Base-by-base conservation (phyloP, 148 eudicot genomes). In the Vaccinium corymbosum region DNA sequence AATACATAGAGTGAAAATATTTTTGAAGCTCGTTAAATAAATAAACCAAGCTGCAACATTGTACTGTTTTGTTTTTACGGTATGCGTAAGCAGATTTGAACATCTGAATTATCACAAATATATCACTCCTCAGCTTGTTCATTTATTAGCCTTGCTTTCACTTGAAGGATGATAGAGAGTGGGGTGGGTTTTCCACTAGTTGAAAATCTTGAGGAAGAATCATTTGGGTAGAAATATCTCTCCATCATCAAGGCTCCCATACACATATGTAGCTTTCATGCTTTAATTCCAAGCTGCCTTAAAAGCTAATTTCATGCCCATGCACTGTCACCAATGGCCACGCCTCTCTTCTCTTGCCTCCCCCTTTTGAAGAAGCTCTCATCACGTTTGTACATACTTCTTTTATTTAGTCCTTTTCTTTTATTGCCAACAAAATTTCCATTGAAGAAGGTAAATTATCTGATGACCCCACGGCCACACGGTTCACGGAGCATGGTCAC, bases 261-360 rank as follows among this genome's bases (percentile, higher is more conserved):
- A 5, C 46, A 66, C 49, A 71, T 38, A 29, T 14, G 61, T 77
- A 78, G 57, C 64, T 78, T 78, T 78, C 74, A 78, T 55, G 78
- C 85, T 84, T 78, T 84, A 50, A 70, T 84, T 78, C 66, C 82
- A 78, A 84, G 86, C 78, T 66, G 70, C 11, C 11, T 64, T 64
- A n/a, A 62, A 62, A 25, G 74, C 73, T 70, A 82, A 61, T 42
- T 76, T 81, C 86, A 80, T 81, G 84, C 81, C 88, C 88, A 84
- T 86, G 86, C 88, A 84, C 85, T 86, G 84, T 83, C 83, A 86
- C 81, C 80, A 64, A 74, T 80, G 76, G 68, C 84, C 88, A 84
- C 86, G 86, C 85, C 81, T 80, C 61, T 84, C 83, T 42, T 35
- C 68, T 81, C 85, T 49, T 83, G 83, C 85, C 52, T 38, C 75